A percentile compares a stretch with the other conserved stretches of the same genome.
phyloP scores from a whole-genome alignment of 2,329 filamentous ascomycete species.

The Pyricularia grisea region DNA sequence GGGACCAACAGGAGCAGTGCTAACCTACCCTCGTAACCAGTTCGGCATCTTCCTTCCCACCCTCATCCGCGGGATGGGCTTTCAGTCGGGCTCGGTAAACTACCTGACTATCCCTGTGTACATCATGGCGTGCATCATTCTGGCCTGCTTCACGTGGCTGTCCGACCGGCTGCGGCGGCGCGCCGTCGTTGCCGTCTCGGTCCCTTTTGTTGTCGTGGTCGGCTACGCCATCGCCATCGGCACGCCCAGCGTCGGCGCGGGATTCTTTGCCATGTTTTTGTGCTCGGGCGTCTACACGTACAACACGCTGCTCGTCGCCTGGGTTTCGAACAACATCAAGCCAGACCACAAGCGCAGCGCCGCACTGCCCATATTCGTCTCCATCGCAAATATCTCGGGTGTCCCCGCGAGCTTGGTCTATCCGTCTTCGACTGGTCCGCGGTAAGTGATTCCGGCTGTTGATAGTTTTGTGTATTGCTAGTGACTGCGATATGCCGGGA shows the following conservation, averaged over 20 bases:
- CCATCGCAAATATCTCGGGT: constrained; percentile 4
- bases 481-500: not conserved
- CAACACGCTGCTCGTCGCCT: constrained; percentile 11
- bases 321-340: constrained; percentile 10
- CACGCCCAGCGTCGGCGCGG: constrained; percentile 7
- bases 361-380: constrained; percentile 8
- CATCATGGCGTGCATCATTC: constrained; percentile 7
- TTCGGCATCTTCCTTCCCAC: constrained; percentile 31
- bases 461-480: not conserved
- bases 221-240: constrained; percentile 8
- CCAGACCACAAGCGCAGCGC: constrained; percentile 12
- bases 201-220: constrained; percentile 6
- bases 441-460: not conserved
- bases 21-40: not conserved
- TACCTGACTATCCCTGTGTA: constrained; percentile 9
- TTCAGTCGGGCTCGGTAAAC: constrained; percentile 5
- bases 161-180: constrained; percentile 8
- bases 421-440: not conserved
- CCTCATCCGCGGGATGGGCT: constrained; percentile 16
- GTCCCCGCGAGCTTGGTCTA: constrained; percentile 4
- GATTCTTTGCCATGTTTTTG: constrained; percentile 11
- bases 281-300: constrained; percentile 12
- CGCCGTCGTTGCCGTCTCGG: constrained; percentile 9
- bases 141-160: constrained; percentile 7
- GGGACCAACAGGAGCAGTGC: not conserved